phyloP scores from a whole-genome alignment of 2,329 filamentous ascomycete genomes.

The Ustilaginoidea virens region DNA sequence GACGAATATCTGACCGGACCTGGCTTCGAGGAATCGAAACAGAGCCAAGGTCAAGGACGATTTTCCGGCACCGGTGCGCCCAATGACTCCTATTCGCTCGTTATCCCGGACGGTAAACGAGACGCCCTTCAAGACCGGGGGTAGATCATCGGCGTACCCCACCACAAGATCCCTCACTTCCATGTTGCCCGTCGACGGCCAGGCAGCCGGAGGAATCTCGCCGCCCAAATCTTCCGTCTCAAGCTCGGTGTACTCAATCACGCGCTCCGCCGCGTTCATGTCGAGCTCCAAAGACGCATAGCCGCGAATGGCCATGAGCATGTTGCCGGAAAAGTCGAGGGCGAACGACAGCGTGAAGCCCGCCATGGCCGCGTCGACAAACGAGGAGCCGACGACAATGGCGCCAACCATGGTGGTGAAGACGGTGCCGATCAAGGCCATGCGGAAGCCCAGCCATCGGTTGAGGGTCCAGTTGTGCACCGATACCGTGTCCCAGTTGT shows the following conservation, averaged over 20 bases:
- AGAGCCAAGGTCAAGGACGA: constrained; percentile 60
- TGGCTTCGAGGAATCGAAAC: constrained; percentile 62
- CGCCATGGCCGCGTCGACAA: constrained; percentile 53
- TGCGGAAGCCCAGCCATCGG: constrained; percentile 61
- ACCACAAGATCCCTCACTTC: constrained; percentile 61
- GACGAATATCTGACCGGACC: constrained; percentile 49
- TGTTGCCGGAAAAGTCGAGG: constrained; percentile 47
- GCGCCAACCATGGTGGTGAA: constrained; percentile 52
- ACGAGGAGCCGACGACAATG: constrained; percentile 44
- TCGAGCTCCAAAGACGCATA: constrained; percentile 60
- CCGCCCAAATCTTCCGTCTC: constrained; percentile 51
- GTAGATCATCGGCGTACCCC: constrained; percentile 54
- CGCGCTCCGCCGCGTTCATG: constrained; percentile 65
- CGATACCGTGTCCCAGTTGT: constrained; percentile 49
- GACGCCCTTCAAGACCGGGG: constrained; percentile 54
- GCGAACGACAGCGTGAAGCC: constrained; percentile 65
- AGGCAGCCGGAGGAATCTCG: constrained; percentile 47
- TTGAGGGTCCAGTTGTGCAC: constrained; percentile 60
- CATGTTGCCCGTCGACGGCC: constrained; percentile 60
- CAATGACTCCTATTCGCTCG: constrained; percentile 61
- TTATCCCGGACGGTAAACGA: constrained; percentile 51
- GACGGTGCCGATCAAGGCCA: constrained; percentile 51
- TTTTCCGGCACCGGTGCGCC: constrained; percentile 65
- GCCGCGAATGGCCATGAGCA: constrained; percentile 51
- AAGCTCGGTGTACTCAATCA: constrained; percentile 59